Evolutionary conservation across 2,329 filamentous ascomycete species (phyloP).

Genomic region (Hortaea werneckii): DNA sequence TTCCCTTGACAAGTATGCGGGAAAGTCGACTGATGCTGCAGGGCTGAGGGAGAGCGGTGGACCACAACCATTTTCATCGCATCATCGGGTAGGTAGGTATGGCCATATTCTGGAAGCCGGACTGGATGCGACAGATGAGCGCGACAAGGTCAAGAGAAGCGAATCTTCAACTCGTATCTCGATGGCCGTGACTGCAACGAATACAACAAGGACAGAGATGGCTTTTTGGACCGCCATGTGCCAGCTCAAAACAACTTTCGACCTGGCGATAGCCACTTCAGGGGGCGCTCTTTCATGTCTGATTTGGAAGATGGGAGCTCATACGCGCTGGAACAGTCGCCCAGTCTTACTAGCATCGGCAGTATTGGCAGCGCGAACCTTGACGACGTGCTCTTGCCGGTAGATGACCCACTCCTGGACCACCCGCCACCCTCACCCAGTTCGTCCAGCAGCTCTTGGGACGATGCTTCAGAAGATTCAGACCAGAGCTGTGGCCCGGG

Average conservation of each 20-base stretch:
- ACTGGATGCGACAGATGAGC: constrained; percentile 9
- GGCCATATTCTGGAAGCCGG: constrained; percentile 4
- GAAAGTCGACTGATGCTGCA: constrained; percentile 3
- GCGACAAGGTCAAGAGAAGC: background rate
- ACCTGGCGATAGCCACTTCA: constrained; percentile 18
- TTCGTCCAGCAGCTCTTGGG: constrained; percentile 19
- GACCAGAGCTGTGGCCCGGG: constrained; percentile 6
- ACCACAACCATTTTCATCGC: constrained; percentile 24
- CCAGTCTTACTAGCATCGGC: constrained; percentile 15
- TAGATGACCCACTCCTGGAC: constrained; percentile 32
- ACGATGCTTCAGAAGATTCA: constrained; percentile 15
- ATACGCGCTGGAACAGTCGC: constrained; percentile 10
- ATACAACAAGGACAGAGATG: background rate
- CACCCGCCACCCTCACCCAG: constrained; percentile 22
- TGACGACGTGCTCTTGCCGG: constrained; percentile 31
- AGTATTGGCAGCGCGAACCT: constrained; percentile 19
- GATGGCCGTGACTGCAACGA: background rate
- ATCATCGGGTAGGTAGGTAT: constrained; percentile 46
- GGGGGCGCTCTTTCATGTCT: constrained; percentile 11
- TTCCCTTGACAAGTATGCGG: constrained; percentile 8
- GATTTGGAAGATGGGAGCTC: background rate
- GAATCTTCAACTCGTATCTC: background rate
- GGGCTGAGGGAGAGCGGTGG: background rate
- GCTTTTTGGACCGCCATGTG: constrained; percentile 2
- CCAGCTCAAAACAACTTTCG: constrained; percentile 3